A percentile compares a stretch with the other conserved stretches of the same genome.
These are phyloP conservation scores for Colletotrichum lupini DNA, from an alignment of 2,329 filamentous ascomycete genomes.

Conservation along the genomic window DNA sequence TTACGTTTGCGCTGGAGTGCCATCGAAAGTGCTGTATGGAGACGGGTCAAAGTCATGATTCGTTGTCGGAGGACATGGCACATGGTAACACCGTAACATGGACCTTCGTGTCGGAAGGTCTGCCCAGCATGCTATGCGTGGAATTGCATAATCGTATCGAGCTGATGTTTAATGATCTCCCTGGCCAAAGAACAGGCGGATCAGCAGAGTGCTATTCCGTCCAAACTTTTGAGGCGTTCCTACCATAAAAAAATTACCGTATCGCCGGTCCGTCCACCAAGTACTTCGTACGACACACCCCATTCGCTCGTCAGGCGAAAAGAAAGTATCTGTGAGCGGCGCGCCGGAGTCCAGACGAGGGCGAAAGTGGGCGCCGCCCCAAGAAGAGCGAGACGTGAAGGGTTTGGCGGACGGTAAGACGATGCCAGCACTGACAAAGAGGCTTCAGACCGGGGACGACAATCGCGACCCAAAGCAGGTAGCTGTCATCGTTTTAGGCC, in stretches of 20 bases:
- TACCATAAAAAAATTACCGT: neutral
- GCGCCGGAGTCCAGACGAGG: neutral
- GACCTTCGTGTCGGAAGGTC: neutral
- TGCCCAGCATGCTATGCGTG: neutral
- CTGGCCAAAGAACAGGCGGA: neutral
- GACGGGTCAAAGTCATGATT: neutral
- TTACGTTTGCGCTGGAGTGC: neutral
- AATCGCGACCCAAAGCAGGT: slow-evolving; percentile 12
- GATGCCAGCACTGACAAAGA: neutral
- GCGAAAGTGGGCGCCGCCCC: neutral
- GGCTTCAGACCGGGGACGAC: neutral
- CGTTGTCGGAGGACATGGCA: neutral
- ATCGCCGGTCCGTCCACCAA: neutral
- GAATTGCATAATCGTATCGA: neutral
- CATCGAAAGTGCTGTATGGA: neutral
- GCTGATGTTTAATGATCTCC: neutral
- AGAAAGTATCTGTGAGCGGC: neutral
- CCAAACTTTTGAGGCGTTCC: slow-evolving; percentile 3
- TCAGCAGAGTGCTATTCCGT: slow-evolving; percentile 4
- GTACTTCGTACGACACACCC: neutral
- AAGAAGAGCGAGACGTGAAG: neutral
- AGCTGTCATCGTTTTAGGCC: slow-evolving; percentile 1
- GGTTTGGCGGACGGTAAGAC: neutral
- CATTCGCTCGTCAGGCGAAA: neutral
- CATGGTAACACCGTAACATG: neutral